These are phyloP conservation scores for Saccharomycopsis sp. DNA, from an alignment of 805 yeast genomes.

Conservation along the genomic window DNA sequence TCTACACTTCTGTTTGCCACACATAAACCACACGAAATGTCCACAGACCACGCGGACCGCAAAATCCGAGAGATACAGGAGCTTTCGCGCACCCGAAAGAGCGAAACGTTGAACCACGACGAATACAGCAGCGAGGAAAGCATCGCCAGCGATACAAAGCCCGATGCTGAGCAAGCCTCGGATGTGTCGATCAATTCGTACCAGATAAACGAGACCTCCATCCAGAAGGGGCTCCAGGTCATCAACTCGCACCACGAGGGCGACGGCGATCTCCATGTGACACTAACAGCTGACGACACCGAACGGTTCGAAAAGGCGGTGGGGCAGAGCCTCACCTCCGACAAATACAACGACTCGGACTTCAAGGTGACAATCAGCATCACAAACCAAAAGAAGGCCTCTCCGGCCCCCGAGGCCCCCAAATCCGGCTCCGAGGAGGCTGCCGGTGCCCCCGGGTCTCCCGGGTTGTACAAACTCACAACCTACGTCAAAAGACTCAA, in stretches of 20 bases:
- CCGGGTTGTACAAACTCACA: conserved; percentile 3
- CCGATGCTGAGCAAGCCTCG: neutral
- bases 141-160: neutral
- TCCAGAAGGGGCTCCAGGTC: neutral
- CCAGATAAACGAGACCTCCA: neutral
- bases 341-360: neutral
- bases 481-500: neutral
- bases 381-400: neutral
- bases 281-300: neutral
- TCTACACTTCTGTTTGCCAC: too few relatives aligned
- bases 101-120: conserved; percentile 19
- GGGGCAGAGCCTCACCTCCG: neutral
- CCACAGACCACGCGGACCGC: conserved; percentile 20
- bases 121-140: neutral
- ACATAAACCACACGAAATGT: neutral
- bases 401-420: neutral
- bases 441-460: neutral
- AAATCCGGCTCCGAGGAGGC: too few relatives aligned
- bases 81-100: conserved; percentile 30
- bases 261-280: neutral
- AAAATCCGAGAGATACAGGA: conserved; percentile 25
- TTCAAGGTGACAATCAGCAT: neutral
- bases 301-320: neutral
- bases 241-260: neutral
- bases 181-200: neutral